A percentile compares a stretch with the other conserved stretches of the same genome.
These are phyloP conservation scores for Leucoagaricus sp. DNA, from an alignment of 1,284 basidiomycete genomes.

Conservation along the genomic window DNA sequence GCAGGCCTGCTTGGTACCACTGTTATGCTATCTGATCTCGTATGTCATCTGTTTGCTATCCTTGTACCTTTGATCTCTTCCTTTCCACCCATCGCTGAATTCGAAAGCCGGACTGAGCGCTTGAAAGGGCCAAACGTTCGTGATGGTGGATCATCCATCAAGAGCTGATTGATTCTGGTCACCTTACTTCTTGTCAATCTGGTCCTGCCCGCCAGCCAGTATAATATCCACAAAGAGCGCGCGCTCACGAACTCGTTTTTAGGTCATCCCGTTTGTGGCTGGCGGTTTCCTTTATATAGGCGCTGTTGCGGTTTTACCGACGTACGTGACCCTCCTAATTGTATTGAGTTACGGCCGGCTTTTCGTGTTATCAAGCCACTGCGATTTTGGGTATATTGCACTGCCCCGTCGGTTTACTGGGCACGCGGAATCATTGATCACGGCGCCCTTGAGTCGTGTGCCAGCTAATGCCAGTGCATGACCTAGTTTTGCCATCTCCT, in stretches of 20 bases:
- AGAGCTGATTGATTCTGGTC: not conserved
- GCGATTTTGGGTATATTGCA: not conserved
- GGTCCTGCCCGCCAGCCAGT: not conserved
- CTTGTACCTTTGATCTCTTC: not conserved
- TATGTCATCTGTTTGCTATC: constrained; percentile 34
- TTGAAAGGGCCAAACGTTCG: constrained; percentile 5
- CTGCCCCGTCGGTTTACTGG: too few relatives aligned
- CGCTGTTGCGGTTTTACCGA: constrained; percentile 86
- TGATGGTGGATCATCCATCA: constrained; percentile 3
- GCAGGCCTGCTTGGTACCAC: constrained; percentile 81
- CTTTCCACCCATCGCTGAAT: not conserved
- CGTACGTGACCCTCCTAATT: constrained; percentile 57
- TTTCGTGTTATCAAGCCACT: not conserved
- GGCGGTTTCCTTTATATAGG: constrained; percentile 94
- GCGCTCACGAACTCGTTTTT: not conserved
- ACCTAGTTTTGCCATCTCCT: too few relatives aligned
- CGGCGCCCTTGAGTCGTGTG: too few relatives aligned
- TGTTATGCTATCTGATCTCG: constrained; percentile 74
- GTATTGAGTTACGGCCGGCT: not conserved
- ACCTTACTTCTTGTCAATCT: not conserved
- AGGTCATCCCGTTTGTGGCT: constrained; percentile 90
- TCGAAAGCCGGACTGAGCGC: not conserved
- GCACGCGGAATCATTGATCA: too few relatives aligned
- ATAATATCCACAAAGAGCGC: not conserved
- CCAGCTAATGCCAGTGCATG: too few relatives aligned